Percentiles rank a stretch among this genome's conserved stretches.
These are phyloP conservation scores for Geranium rotundifolium DNA, from an alignment of 345 rosid species.

Conservation along the genomic window DNA sequence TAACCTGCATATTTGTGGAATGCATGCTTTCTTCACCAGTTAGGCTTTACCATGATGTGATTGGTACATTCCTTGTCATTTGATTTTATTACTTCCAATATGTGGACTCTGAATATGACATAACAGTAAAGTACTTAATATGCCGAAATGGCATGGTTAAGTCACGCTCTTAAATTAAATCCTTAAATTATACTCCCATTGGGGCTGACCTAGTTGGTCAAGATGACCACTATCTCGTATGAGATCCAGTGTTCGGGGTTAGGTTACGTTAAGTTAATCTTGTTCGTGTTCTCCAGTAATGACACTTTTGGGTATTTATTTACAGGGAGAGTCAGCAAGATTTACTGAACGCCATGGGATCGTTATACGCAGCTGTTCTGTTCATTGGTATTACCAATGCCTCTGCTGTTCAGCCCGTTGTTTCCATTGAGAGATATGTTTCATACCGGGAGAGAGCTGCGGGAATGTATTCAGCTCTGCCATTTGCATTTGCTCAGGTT, in stretches of 20 bases:
- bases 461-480: conserved; percentile 86
- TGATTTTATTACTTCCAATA: too few relatives aligned
- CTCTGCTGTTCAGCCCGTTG: conserved; percentile 94
- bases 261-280: not conserved
- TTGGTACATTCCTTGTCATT: too few relatives aligned
- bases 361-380: conserved; percentile 79
- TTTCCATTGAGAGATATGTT: conserved; percentile 85
- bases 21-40: too few relatives aligned
- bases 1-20: not conserved
- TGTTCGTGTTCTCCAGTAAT: not conserved
- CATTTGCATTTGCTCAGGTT: conserved; percentile 96
- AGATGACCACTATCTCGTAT: too few relatives aligned
- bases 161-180: too few relatives aligned
- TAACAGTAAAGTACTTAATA: too few relatives aligned
- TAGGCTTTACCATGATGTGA: too few relatives aligned
- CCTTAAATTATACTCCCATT: too few relatives aligned
- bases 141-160: too few relatives aligned
- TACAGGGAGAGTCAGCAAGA: conserved; percentile 77
- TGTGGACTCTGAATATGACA: too few relatives aligned
- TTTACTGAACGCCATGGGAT: conserved; percentile 87
- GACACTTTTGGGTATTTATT: not conserved
- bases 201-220: too few relatives aligned
- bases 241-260: too few relatives aligned
- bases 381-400: conserved; percentile 89
- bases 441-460: conserved; percentile 95